Evolutionary conservation across 352 stramenopile genomes (phyloP), one percentile per base, ranked within the genome.

Genomic region (Globisporangium sylvaticum): DNA sequence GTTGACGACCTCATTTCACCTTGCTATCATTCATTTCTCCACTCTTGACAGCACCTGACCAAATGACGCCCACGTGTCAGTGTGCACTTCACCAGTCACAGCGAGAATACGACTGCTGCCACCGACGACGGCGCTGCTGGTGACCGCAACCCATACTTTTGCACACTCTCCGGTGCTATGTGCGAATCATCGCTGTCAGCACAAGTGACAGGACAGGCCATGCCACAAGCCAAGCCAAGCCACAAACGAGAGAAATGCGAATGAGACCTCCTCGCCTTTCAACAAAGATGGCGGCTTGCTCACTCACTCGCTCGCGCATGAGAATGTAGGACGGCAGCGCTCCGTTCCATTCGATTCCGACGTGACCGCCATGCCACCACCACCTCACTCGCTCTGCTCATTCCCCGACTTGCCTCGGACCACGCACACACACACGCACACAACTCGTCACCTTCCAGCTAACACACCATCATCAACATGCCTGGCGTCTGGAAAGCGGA

Each of bases 391-490:
- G 27, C 27, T 58, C 53, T 31, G 27, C 7, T 58, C 61, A 66
- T 66, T 66, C 61, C 6, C 61, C 24, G 61, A 66, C 29, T 66
- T 59, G 34, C 61, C 20, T 66, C 46, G 61, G 29, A 55, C 58
- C n/a, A 9, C 58, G 15, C 58, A 64, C 58, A 42, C 15, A 34
- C 31, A 32, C 22, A 24, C 10, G 10, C 57, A 64, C 34, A 42
- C 34, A 15, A 10, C 22, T 6, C 50, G 15, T 22, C 12, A 48
- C 6, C 58, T 22, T 25, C 14, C 29, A 24, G 4, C 42, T 60
- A 8, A 20, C 61, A 58, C 39, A 22, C 15, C 39, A 22, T 10
- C 15, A 50, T 14, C 46, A n/a, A n/a, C n/a, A 67, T 67, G 62
- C 22, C 31, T 20, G 62, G 62, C 37, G 62, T 58, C 50, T 67